Percentiles rank a stretch among this genome's conserved stretches.
phyloP scores from a whole-genome alignment of 1,284 basidiomycete species.

The Boletellus deceptivus region DNA sequence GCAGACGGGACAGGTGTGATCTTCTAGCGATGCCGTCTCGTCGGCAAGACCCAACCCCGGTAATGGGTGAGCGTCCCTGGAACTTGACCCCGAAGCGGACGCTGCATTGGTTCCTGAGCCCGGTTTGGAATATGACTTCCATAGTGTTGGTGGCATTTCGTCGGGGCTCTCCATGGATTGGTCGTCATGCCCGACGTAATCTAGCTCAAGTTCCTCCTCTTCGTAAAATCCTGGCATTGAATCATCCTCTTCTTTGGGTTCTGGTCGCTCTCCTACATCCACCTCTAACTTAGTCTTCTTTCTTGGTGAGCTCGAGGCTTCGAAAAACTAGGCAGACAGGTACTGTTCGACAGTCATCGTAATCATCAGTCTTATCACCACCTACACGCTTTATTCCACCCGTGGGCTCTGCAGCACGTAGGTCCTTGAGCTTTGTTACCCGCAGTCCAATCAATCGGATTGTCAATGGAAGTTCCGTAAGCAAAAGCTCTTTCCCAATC shows the following conservation, averaged over 20 bases:
- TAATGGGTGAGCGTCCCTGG: neutral
- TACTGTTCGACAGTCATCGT: neutral
- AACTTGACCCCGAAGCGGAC: neutral
- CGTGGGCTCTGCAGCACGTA: slow-evolving; percentile 48
- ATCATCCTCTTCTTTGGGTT: slow-evolving; percentile 36
- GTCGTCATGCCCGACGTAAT: slow-evolving; percentile 20
- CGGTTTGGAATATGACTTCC: slow-evolving; percentile 17
- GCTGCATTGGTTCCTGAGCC: slow-evolving; percentile 1
- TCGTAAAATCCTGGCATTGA: slow-evolving; percentile 59
- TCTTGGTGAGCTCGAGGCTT: slow-evolving; percentile 36
- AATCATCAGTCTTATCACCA: neutral
- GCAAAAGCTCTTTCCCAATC: slow-evolving; percentile 81
- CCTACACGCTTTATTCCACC: slow-evolving; percentile 64
- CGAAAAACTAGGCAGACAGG: slow-evolving; percentile 52
- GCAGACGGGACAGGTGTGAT: slow-evolving; percentile 63
- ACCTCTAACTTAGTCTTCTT: slow-evolving; percentile 40
- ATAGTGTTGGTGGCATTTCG: neutral
- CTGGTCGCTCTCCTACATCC: slow-evolving; percentile 10
- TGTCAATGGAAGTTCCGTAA: slow-evolving; percentile 73
- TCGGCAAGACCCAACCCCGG: slow-evolving; percentile 6
- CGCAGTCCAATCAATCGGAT: slow-evolving; percentile 81
- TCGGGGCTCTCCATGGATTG: slow-evolving; percentile 19
- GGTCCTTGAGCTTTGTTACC: slow-evolving; percentile 81
- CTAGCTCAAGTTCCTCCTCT: slow-evolving; percentile 35
- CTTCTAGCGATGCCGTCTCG: slow-evolving; percentile 4